These are phyloP conservation scores for Xylaria cubensis DNA, from an alignment of 495 filamentous ascomycete species.

Conservation along the genomic window DNA sequence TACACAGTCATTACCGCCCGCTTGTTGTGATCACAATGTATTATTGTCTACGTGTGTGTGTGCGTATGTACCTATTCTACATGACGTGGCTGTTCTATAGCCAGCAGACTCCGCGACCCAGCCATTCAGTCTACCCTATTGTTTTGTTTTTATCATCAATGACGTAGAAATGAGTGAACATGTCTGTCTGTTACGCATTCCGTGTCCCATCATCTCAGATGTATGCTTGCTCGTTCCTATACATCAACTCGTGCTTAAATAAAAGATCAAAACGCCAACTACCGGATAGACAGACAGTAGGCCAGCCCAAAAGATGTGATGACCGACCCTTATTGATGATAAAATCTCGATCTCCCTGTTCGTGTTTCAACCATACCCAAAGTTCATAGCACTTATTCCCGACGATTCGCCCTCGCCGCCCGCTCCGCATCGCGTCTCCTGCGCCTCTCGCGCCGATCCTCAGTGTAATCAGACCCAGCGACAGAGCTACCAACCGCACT, in stretches of 20 bases:
- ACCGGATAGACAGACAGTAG: neutral
- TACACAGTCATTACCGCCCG: conserved; percentile 11
- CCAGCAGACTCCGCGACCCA: neutral
- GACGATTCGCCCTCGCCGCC: conserved; percentile 61
- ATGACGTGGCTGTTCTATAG: neutral
- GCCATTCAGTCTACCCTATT: neutral
- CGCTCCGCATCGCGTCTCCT: conserved; percentile 55
- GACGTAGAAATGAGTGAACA: conserved; percentile 15
- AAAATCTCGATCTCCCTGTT: neutral
- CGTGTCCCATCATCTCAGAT: neutral
- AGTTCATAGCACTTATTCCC: neutral
- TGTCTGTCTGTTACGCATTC: neutral
- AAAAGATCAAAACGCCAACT: neutral
- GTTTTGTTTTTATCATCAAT: neutral
- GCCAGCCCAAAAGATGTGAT: neutral
- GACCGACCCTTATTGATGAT: neutral
- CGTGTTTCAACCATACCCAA: neutral
- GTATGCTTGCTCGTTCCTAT: neutral
- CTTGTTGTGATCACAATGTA: conserved; percentile 1
- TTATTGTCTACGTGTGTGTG: conserved; percentile 8
- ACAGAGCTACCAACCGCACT: conserved; percentile 38
- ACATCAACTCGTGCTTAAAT: conserved; percentile 1
- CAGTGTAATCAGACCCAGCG: conserved; percentile 47
- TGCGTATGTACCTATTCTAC: conserved; percentile 16
- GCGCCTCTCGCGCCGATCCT: conserved; percentile 54